Evolutionary conservation across 2,329 filamentous ascomycete genomes (phyloP).

Genomic region (Hypoxylon sp.): DNA sequence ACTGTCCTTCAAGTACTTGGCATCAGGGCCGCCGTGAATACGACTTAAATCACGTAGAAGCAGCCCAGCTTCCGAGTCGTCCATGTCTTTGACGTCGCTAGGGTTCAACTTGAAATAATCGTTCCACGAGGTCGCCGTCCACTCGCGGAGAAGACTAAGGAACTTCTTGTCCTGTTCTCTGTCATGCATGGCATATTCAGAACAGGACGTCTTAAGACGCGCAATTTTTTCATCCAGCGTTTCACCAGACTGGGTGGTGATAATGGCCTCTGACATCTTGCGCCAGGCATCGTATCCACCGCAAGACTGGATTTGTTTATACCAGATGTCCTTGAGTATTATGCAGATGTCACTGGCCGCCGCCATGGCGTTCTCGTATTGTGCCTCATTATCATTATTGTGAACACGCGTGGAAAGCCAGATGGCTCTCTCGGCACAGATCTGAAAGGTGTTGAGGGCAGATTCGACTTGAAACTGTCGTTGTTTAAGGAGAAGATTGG

Average conservation of each 20-base stretch:
- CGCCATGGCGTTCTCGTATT: not conserved
- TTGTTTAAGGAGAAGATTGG: not conserved
- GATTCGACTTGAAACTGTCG: not conserved
- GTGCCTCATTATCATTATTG: not conserved
- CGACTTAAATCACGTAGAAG: conserved; percentile 17
- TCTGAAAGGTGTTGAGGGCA: not conserved
- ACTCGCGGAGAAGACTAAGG: not conserved
- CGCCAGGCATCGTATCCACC: conserved; percentile 28
- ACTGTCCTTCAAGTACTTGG: too few species aligned
- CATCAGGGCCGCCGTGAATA: not conserved
- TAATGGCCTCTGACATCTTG: not conserved
- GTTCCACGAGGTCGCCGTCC: conserved; percentile 14
- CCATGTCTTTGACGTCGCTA: not conserved
- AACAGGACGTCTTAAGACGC: not conserved
- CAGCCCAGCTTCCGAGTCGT: conserved; percentile 4
- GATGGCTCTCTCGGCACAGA: conserved; percentile 25
- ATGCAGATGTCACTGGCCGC: conserved; percentile 14
- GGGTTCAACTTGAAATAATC: conserved; percentile 14
- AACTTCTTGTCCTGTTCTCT: not conserved
- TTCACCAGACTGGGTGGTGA: not conserved
- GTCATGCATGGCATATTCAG: not conserved
- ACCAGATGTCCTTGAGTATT: conserved; percentile 17
- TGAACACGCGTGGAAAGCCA: conserved; percentile 31
- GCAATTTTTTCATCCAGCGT: not conserved
- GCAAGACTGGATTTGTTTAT: not conserved